phyloP scores from a whole-genome alignment of 257 asterid genomes.

The Mitragyna speciosa region DNA sequence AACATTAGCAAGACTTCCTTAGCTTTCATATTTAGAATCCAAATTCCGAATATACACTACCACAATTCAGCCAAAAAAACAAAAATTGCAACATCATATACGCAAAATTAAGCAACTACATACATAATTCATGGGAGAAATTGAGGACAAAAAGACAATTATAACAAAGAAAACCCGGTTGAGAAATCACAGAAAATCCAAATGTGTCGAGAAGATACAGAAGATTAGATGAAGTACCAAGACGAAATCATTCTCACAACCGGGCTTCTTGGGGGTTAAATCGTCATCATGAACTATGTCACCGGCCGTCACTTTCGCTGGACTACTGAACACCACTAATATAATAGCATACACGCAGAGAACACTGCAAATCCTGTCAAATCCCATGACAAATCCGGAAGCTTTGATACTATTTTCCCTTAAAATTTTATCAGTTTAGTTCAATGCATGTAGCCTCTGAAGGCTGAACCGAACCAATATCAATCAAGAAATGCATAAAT shows the following conservation, averaged over 20 bases:
- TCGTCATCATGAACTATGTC: slow-evolving; percentile 70
- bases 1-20: not conserved
- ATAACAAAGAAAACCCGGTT: not conserved
- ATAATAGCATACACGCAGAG: slow-evolving; percentile 40
- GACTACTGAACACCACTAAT: slow-evolving; percentile 32
- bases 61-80: not conserved
- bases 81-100: not conserved
- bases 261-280: slow-evolving; percentile 72
- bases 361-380: slow-evolving; percentile 29
- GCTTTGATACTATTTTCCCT: slow-evolving; percentile 8
- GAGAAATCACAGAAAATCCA: not conserved
- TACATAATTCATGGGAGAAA: not conserved
- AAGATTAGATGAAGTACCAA: slow-evolving; percentile 47
- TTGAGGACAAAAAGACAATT: not conserved
- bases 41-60: not conserved
- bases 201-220: slow-evolving; percentile 23
- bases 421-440: not conserved
- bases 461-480: slow-evolving; percentile 5
- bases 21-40: not conserved
- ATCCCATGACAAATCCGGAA: slow-evolving; percentile 47
- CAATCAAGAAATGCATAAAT: too few species aligned
- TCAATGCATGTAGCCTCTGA: slow-evolving; percentile 5
- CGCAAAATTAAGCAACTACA: not conserved
- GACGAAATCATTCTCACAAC: slow-evolving; percentile 81
- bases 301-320: slow-evolving; percentile 53